These are phyloP conservation scores for Maudiozyma turicensis DNA, from an alignment of 805 yeast genomes.

Conservation along the genomic window DNA sequence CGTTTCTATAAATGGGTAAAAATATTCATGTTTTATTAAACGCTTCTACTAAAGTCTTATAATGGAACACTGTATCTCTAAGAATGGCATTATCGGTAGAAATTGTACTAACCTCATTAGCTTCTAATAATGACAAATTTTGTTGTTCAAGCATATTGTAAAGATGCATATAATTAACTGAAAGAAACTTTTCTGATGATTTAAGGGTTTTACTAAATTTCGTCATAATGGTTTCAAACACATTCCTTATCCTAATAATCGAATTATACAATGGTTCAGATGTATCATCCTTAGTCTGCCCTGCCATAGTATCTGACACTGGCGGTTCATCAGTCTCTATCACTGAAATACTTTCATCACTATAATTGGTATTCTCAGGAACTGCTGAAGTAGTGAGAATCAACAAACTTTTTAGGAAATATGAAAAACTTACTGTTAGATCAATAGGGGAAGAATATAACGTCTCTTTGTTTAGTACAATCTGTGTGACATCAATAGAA, in stretches of 20 bases:
- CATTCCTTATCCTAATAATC: conserved; percentile 60
- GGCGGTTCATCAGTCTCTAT: background rate
- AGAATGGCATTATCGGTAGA: conserved; percentile 13
- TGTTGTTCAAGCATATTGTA: conserved; percentile 22
- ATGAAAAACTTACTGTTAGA: conserved; percentile 73
- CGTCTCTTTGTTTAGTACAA: conserved; percentile 18
- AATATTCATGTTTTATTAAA: conserved; percentile 15
- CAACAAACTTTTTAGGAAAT: conserved; percentile 59
- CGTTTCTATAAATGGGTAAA: background rate
- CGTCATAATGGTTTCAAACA: conserved; percentile 70
- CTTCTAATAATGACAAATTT: conserved; percentile 7
- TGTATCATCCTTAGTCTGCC: conserved; percentile 4
- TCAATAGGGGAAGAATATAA: conserved; percentile 40
- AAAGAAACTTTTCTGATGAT: conserved; percentile 58
- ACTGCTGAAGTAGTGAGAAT: conserved; percentile 36
- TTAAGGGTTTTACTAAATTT: conserved; percentile 50
- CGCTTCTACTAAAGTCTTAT: conserved; percentile 24
- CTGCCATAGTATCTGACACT: background rate
- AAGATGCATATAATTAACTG: conserved; percentile 38
- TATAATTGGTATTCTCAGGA: conserved; percentile 4
- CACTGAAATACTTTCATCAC: background rate
- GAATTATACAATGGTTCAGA: conserved; percentile 69
- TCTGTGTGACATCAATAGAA: conserved; percentile 31
- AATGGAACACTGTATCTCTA: conserved; percentile 25
- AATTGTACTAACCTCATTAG: conserved; percentile 1